Percentiles rank a stretch among this genome's conserved stretches.
phyloP scores from a whole-genome alignment of 2,329 filamentous ascomycete genomes.

The Xylariales sp. region DNA sequence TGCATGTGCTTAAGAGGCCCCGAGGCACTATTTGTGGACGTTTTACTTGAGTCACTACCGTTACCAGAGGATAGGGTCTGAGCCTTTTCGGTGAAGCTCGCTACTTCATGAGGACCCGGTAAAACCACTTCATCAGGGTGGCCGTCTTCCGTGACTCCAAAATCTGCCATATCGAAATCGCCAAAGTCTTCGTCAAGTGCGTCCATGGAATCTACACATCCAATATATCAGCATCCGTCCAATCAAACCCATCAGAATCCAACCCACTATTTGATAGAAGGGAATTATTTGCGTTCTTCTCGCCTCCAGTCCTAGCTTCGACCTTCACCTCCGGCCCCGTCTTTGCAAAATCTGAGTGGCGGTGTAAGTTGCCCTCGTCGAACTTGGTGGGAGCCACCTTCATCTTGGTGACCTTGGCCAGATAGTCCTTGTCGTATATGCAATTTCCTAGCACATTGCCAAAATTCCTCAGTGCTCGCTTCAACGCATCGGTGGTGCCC shows the following conservation, averaged over 20 bases:
- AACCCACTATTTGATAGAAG: conserved; percentile 38
- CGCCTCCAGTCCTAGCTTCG: conserved; percentile 19
- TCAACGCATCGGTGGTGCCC: conserved; percentile 89
- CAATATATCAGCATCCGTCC: conserved; percentile 28
- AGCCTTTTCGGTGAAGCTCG: conserved; percentile 22
- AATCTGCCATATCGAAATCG: conserved; percentile 75
- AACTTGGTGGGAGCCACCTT: conserved; percentile 76
- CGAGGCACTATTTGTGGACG: conserved; percentile 19
- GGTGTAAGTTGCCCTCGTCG: conserved; percentile 72
- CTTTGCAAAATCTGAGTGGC: conserved; percentile 72
- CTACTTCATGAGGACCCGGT: conserved; percentile 26
- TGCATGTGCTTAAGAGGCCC: conserved; percentile 28
- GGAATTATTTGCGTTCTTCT: conserved; percentile 18
- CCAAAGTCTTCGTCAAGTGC: conserved; percentile 32
- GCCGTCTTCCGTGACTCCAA: conserved; percentile 62
- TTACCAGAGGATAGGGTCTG: conserved; percentile 16
- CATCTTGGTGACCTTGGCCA: conserved; percentile 83
- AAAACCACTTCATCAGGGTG: conserved; percentile 75
- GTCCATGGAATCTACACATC: conserved; percentile 26
- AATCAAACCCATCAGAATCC: conserved; percentile 33
- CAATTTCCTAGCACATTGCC: conserved; percentile 98
- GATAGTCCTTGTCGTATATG: conserved; percentile 93
- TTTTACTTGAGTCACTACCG: conserved; percentile 21
- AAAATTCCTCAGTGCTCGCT: conserved; percentile 84
- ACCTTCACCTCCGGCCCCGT: conserved; percentile 38